phyloP scores from a whole-genome alignment of 768 basidiomycete species.

The Lanmaoa pseudosensibilis region DNA sequence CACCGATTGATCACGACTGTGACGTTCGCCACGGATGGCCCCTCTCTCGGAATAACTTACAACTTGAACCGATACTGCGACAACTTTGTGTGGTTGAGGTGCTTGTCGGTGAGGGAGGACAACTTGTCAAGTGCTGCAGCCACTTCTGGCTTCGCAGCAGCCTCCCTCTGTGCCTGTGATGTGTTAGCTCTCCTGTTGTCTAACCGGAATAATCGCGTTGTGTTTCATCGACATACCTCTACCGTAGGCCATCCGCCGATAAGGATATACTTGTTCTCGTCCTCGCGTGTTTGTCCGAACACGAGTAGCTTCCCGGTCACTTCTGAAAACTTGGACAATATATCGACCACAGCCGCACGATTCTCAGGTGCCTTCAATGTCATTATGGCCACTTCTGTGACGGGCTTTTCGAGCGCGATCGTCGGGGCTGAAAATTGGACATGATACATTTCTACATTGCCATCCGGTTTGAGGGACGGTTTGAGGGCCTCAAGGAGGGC shows the following conservation, averaged over 20 bases:
- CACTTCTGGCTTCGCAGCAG: conserved; percentile 6
- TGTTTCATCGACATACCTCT: conserved; percentile 19
- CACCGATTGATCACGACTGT: not conserved
- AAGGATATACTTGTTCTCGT: conserved; percentile 21
- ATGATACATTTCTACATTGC: conserved; percentile 17
- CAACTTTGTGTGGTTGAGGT: conserved; percentile 15
- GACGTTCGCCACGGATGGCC: not conserved
- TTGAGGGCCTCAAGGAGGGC: conserved; percentile 2
- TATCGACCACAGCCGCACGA: conserved; percentile 13
- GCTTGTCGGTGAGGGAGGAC: conserved; percentile 11
- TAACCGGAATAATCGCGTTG: not conserved
- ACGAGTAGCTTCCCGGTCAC: conserved; percentile 10
- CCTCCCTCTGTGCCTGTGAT: conserved; percentile 19
- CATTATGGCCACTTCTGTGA: conserved; percentile 23
- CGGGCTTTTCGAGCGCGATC: conserved; percentile 19
- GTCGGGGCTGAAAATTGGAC: conserved; percentile 19
- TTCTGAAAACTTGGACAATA: conserved; percentile 15
- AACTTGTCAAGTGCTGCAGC: conserved; percentile 6
- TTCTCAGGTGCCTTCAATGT: conserved; percentile 26
- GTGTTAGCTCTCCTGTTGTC: not conserved
- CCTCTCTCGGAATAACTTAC: not conserved
- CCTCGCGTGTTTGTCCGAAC: conserved; percentile 22
- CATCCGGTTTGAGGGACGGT: conserved; percentile 5
- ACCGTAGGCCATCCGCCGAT: conserved; percentile 24
- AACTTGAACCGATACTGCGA: not conserved